A percentile compares a stretch with the other conserved stretches of the same genome.
phyloP scores from a whole-genome alignment of 495 filamentous ascomycete species.

The Hypoxylon perforatum region DNA sequence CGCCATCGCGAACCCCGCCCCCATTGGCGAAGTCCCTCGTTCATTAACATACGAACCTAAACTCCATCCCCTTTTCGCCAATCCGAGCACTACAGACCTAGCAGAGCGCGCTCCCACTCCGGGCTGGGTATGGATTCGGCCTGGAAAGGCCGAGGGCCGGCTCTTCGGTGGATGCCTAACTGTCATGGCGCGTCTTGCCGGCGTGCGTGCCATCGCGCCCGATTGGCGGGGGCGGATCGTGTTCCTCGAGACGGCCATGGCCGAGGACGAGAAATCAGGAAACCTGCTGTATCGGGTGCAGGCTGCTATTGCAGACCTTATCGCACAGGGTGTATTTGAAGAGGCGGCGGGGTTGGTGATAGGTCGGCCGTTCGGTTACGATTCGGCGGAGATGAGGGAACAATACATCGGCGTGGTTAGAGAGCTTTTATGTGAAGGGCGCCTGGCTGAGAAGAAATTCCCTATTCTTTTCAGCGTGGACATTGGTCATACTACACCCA shows the following conservation, averaged over 20 bases:
- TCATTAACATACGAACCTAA: slow-evolving; percentile 15
- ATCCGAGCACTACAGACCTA: neutral
- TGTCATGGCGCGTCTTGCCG: slow-evolving; percentile 43
- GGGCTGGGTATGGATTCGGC: slow-evolving; percentile 40
- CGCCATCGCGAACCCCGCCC: slow-evolving; percentile 13
- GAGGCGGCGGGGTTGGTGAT: slow-evolving; percentile 47
- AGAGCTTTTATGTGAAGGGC: slow-evolving; percentile 37
- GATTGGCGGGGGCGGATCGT: slow-evolving; percentile 43
- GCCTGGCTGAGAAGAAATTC: slow-evolving; percentile 27
- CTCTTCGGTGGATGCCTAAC: slow-evolving; percentile 49
- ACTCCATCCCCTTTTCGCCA: neutral
- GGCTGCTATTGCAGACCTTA: slow-evolving; percentile 46
- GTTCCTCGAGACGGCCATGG: slow-evolving; percentile 47
- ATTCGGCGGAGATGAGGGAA: slow-evolving; percentile 34
- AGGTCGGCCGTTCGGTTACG: slow-evolving; percentile 45
- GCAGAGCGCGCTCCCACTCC: slow-evolving; percentile 17
- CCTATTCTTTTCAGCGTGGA: slow-evolving; percentile 49
- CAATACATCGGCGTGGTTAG: slow-evolving; percentile 36
- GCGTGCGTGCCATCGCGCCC: slow-evolving; percentile 36
- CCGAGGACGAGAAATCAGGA: slow-evolving; percentile 31
- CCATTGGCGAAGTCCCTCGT: slow-evolving; percentile 31
- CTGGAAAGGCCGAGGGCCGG: slow-evolving; percentile 37
- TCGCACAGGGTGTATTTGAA: slow-evolving; percentile 48
- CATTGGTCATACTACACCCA: slow-evolving; percentile 50
- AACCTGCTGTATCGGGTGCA: slow-evolving; percentile 37